Base-by-base conservation (phyloP, 768 basidiomycete genomes). In the Boletus rubroflammeus region DNA sequence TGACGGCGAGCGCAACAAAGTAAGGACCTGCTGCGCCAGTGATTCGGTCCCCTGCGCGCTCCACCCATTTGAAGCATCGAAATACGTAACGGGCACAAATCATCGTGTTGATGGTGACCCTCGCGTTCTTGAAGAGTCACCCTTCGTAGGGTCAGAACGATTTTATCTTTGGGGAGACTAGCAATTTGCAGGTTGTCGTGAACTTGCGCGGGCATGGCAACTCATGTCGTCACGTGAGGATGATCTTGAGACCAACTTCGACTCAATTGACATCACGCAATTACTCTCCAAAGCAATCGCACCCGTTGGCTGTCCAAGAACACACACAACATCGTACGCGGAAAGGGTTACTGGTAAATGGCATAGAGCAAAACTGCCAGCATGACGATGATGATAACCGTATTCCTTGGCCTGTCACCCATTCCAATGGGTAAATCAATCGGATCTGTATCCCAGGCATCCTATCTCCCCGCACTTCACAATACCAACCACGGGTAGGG, bases 11-110 rank as follows among this genome's bases (percentile, higher is more conserved):
- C 1, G 74, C 79, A 36, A 98, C 83, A 67, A 98, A 98, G 64
- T 88, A 82, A 0, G 94, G 96, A 0, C 96, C 96, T 29, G 91
- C 94, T 49, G 90, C 88, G 50, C 94, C 93, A 0, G 93, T 97
- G 36, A 96, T 62, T 60, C 79, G 75, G 69, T 97, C 92, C 6
- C 81, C 95, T 46, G 75, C 70, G 50, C 83, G 74, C 73, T 98
- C 94, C 13, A 95, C 67, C 14, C 68, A 70, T 66, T 76, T 83
- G 73, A 84, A 86, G 65, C 85, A 86, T 29, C 76, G 73, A 59
- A 85, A 86, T 47, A 70, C 60, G 14, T 42, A 58, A 26, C 57
- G 70, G 11, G 61, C 57, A 51, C 70, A 72, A 36, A 65, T 32
- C 69, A 72, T 70, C 35, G 31, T 41, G 38, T 15, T 19, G 45